These are phyloP conservation scores for Ilyonectria robusta DNA, from an alignment of 2,329 filamentous ascomycete species.

Conservation along the genomic window DNA sequence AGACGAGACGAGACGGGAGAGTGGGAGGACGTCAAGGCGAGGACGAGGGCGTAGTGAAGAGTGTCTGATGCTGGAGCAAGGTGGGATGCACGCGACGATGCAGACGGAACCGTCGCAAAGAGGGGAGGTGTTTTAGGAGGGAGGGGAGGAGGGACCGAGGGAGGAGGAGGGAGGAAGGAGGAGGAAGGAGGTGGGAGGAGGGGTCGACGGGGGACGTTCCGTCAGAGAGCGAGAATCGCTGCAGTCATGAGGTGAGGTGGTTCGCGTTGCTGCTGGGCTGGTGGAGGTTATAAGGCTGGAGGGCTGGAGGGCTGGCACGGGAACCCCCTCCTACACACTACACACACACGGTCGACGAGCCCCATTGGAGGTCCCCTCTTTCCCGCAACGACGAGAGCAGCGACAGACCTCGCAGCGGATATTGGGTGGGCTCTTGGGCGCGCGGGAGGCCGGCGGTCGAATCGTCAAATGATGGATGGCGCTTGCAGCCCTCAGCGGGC, in stretches of 20 bases:
- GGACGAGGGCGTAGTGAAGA: conserved; percentile 9
- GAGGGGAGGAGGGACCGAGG: conserved; percentile 2
- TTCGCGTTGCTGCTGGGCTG: conserved; percentile 31
- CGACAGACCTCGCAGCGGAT: background rate
- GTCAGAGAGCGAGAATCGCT: conserved; percentile 45
- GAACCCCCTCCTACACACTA: conserved; percentile 4
- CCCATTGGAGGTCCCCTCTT: conserved; percentile 6
- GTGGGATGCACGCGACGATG: conserved; percentile 30
- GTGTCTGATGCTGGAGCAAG: conserved; percentile 5
- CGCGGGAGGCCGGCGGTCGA: conserved; percentile 18
- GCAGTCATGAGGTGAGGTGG: conserved; percentile 45
- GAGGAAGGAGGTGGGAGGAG: conserved; percentile 21
- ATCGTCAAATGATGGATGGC: conserved; percentile 18
- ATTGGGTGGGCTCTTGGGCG: background rate
- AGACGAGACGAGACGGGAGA: conserved; percentile 10
- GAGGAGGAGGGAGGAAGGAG: conserved; percentile 22
- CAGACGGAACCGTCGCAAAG: conserved; percentile 17
- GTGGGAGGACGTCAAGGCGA: conserved; percentile 4
- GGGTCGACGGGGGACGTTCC: conserved; percentile 39
- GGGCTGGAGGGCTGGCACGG: conserved; percentile 13
- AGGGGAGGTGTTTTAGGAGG: conserved; percentile 2
- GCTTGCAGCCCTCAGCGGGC: conserved; percentile 1
- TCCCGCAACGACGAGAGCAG: background rate
- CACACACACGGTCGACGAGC: background rate
- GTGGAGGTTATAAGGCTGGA: conserved; percentile 32